Evolutionary conservation across 176 grass and related monocot genomes (phyloP), one percentile per base, ranked within the genome.

Genomic region (Saccharum spontaneum): DNA sequence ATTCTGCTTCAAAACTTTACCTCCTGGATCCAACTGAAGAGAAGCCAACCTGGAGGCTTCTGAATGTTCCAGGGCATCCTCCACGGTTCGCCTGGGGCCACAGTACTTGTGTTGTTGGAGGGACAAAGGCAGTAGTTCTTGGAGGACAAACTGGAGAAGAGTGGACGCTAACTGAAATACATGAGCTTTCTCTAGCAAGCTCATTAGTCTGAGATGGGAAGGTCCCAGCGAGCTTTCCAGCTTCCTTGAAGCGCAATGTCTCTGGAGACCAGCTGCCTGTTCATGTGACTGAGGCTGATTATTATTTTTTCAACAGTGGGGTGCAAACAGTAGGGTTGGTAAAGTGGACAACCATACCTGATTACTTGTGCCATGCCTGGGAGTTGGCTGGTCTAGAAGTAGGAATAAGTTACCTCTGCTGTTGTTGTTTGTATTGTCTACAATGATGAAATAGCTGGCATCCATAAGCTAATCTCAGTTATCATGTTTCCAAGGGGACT

Each of bases 131-230:
- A 62, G 87, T 97, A 86, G 95, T 97, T 82, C 90, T 97, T 71
- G 95, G 95, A 43, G 92, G 95, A 83, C 95, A 97, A 97, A 97
- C 95, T 17, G 95, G 92, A 69, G 92, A 97, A 62, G 95, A 97
- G 74, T 97, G 95, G 95, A 88, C 83, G 55, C 78, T 97, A 71
- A 97, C 90, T 69, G 95, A 97, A 87, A 81, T 97, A 49, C 36
- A 94, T 20, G 95, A 97, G 76, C 87, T 97, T 64, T 94, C 95
- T 87, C 44, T 97, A 9, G 69, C 87, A 63, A 90, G 90, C 76
- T 86, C 90, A 2, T 67, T 87, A 60, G 64, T 92, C 67, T 94
- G 89, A 50, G 67, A 75, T 54, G 31, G 63, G 24, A 67, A 60
- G 38, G 9, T 33, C 20, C 31, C 62, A 76, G 13, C 82, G 60